Evolutionary conservation across 1,284 basidiomycete genomes (phyloP).

Genomic region (Fistulinella cinereoalba): DNA sequence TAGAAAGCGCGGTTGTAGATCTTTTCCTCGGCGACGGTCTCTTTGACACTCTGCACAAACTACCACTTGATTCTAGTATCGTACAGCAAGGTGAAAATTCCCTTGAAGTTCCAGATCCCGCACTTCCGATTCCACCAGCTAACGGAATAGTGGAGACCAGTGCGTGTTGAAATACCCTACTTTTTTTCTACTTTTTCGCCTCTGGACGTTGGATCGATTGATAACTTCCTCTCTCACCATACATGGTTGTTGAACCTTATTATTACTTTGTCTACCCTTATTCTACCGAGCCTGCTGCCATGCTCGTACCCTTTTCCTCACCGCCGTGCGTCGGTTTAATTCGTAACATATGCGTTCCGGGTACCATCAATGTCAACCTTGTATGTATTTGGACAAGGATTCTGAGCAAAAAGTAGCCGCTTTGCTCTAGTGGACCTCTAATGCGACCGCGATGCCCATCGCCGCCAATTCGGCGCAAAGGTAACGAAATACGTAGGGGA

Average conservation of each 20-base stretch:
- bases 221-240: constrained; percentile 2
- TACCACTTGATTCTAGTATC: not conserved
- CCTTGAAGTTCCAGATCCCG: not conserved
- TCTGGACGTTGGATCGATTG: constrained; percentile 8
- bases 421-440: constrained; percentile 54
- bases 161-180: constrained; percentile 14
- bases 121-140: not conserved
- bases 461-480: constrained; percentile 82
- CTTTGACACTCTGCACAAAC: not conserved
- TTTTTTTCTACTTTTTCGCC: not conserved
- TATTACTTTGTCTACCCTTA: constrained; percentile 18
- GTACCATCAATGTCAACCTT: constrained; percentile 2
- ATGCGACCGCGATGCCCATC: constrained; percentile 82
- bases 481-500: constrained; percentile 94
- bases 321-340: constrained; percentile 14
- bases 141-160: constrained; percentile 3
- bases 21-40: constrained; percentile 45
- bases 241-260: constrained; percentile 13
- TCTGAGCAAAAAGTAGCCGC: not conserved
- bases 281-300: constrained; percentile 8
- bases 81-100: constrained; percentile 4
- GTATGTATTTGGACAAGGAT: not conserved
- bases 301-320: constrained; percentile 14
- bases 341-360: constrained; percentile 13
- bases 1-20: constrained; percentile 46